Conservation (phyloP, 768 basidiomycete genomes). For the Lactarius trivialis region DNA sequence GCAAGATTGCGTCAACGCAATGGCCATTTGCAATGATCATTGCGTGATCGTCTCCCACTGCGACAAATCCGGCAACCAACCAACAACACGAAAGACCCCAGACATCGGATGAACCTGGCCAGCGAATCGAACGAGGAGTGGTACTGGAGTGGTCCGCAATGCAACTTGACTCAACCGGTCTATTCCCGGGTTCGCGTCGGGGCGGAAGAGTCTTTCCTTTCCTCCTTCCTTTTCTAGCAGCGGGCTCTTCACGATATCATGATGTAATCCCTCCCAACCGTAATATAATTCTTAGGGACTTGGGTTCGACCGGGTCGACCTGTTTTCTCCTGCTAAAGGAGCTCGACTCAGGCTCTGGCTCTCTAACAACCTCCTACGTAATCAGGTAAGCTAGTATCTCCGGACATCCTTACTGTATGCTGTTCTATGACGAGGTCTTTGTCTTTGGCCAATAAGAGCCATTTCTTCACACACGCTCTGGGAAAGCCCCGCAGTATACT, state of each 20-base stretch:
- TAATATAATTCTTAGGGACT: background rate
- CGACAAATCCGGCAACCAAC: background rate
- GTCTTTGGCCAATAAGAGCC: background rate
- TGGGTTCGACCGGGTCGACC: background rate
- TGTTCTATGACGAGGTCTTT: background rate
- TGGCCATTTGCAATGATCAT: background rate
- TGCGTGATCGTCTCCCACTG: conserved; percentile 7
- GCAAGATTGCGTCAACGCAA: conserved; percentile 20
- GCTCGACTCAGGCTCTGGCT: too few species aligned
- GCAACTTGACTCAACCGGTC: background rate
- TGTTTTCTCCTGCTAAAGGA: background rate
- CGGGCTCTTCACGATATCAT: background rate
- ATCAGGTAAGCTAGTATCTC: too few species aligned
- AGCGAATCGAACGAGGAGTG: too few species aligned
- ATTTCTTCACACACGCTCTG: background rate
- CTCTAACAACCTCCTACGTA: too few species aligned
- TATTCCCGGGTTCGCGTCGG: background rate
- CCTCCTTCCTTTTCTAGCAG: background rate
- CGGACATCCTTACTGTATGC: background rate
- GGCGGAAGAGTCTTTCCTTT: background rate
- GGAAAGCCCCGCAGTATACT: background rate
- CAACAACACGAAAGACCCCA: background rate
- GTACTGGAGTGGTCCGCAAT: too few species aligned
- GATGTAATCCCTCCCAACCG: background rate
- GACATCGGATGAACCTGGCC: background rate